Conservation (phyloP, 164 flowering plant species). For the Kingdonia uniflora region DNA sequence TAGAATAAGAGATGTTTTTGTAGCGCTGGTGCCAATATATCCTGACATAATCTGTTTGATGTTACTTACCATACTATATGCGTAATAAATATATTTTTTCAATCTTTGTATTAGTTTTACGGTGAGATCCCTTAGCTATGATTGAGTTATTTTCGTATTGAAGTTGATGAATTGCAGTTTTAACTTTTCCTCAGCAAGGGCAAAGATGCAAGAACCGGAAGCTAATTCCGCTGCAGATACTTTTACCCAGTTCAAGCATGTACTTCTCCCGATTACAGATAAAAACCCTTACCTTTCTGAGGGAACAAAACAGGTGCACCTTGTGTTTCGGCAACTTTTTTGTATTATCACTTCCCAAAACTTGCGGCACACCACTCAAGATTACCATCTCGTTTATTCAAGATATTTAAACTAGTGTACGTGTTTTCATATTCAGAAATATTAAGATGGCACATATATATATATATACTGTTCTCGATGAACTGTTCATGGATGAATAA, state of each 20-base stretch:
- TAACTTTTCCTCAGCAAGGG: constrained; percentile 36
- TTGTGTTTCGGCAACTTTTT: not conserved
- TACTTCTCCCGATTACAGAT: constrained; percentile 83
- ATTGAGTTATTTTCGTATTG: not conserved
- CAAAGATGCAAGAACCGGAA: constrained; percentile 43
- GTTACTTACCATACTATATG: not conserved
- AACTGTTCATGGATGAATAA: not conserved
- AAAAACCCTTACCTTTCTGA: constrained; percentile 83
- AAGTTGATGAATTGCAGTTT: not conserved
- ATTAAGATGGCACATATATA: not conserved
- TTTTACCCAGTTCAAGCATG: constrained; percentile 61
- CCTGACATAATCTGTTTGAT: not conserved
- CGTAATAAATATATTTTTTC: not conserved
- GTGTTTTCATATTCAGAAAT: not conserved
- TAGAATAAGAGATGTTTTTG: too few relatives aligned
- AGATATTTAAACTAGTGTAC: not conserved
- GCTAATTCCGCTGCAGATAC: constrained; percentile 38
- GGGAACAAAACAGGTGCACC: constrained; percentile 84
- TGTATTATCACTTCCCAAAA: not conserved
- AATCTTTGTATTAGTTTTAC: too few relatives aligned
- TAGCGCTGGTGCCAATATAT: not conserved
- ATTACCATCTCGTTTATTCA: not conserved
- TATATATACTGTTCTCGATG: not conserved
- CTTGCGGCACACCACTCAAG: not conserved
- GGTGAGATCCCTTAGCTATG: not conserved